Evolutionary conservation across 768 basidiomycete species (phyloP).

Genomic region (Termitomyces sp.): DNA sequence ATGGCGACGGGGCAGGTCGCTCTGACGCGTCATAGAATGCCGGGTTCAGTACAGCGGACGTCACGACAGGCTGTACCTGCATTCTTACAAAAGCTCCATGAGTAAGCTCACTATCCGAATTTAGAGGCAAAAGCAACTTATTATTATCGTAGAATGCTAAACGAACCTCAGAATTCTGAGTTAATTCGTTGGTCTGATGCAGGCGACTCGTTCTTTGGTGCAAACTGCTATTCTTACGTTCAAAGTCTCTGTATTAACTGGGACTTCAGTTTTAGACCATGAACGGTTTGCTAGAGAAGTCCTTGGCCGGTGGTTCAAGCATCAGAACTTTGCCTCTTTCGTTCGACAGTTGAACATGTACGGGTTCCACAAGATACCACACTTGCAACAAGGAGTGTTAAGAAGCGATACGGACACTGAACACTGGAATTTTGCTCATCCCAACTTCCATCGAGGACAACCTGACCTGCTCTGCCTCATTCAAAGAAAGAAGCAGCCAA

Average conservation of each 20-base stretch:
- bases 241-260: background rate
- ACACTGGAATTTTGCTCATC: conserved; percentile 89
- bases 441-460: conserved; percentile 83
- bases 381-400: conserved; percentile 91
- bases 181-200: conserved; percentile 89
- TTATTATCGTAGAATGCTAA: conserved; percentile 74
- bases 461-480: conserved; percentile 86
- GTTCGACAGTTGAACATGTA: conserved; percentile 96
- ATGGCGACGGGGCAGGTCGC: conserved; percentile 25
- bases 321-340: conserved; percentile 90
- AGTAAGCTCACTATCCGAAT: conserved; percentile 40
- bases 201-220: conserved; percentile 92
- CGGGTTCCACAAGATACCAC: conserved; percentile 92
- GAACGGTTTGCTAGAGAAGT: conserved; percentile 88
- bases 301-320: conserved; percentile 95
- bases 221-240: background rate
- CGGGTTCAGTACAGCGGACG: conserved; percentile 26
- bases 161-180: conserved; percentile 73
- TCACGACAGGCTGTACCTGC: conserved; percentile 52
- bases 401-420: conserved; percentile 78
- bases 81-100: conserved; percentile 90
- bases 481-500: conserved; percentile 73
- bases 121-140: background rate
- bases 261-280: conserved; percentile 74
- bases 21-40: conserved; percentile 20